These are phyloP conservation scores for Boletus vinaceobasis DNA, from an alignment of 768 basidiomycete genomes.

Conservation along the genomic window DNA sequence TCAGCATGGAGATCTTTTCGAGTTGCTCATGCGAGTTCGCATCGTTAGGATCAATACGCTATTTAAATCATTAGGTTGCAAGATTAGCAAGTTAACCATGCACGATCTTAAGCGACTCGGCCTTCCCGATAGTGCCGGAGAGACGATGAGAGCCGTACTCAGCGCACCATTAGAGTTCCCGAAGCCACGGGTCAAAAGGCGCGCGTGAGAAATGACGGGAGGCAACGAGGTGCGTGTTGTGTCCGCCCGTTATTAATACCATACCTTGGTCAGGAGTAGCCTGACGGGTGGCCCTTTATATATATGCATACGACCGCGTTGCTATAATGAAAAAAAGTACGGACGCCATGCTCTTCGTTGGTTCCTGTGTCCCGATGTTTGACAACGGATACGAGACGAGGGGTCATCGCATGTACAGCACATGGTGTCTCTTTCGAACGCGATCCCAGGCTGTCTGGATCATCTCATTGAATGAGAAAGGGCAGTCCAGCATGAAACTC, in stretches of 20 bases:
- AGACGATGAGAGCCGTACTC: conserved; percentile 69
- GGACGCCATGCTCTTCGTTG: not conserved
- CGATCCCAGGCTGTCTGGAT: not conserved
- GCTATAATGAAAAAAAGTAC: not conserved
- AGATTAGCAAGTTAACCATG: conserved; percentile 51
- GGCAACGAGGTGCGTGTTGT: not conserved
- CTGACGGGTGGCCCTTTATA: not conserved
- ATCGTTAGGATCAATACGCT: conserved; percentile 54
- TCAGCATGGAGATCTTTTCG: not conserved
- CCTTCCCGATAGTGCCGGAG: conserved; percentile 57
- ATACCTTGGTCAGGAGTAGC: not conserved
- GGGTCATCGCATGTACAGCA: not conserved
- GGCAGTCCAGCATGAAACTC: not conserved
- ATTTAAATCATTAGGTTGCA: conserved; percentile 82
- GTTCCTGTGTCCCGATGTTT: not conserved
- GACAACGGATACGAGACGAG: too few relatives aligned
- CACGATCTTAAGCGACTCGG: conserved; percentile 70
- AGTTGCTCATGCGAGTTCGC: not conserved
- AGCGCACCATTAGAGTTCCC: conserved; percentile 80
- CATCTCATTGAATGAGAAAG: too few relatives aligned
- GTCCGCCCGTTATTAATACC: not conserved
- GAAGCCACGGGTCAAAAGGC: conserved; percentile 45
- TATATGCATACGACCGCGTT: not conserved
- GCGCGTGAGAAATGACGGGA: conserved; percentile 12
- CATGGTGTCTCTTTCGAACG: not conserved